These are phyloP conservation scores for Lecanicillium sp. DNA, from an alignment of 2,329 filamentous ascomycete species.

Conservation along the genomic window DNA sequence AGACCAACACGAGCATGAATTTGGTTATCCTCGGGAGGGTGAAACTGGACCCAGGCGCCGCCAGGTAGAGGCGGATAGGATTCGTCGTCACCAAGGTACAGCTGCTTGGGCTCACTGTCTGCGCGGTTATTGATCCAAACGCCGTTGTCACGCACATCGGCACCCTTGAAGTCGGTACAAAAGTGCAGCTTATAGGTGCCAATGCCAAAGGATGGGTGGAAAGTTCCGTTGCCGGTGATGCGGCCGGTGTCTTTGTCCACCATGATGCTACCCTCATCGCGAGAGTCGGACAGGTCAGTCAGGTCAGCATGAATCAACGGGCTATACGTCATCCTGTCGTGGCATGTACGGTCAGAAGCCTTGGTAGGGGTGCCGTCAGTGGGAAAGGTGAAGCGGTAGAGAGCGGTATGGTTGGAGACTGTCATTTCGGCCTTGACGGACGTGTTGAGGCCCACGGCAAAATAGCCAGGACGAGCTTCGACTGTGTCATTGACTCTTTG, in stretches of 20 bases:
- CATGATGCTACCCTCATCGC: constrained; percentile 14
- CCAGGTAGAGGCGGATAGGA: constrained; percentile 19
- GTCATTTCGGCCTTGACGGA: constrained; percentile 56
- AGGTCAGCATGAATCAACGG: constrained; percentile 53
- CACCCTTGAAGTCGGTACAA: constrained; percentile 51
- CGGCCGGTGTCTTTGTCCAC: constrained; percentile 37
- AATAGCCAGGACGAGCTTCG: constrained; percentile 54
- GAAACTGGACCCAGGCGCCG: constrained; percentile 58
- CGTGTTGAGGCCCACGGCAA: constrained; percentile 46
- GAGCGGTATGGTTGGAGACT: constrained; percentile 46
- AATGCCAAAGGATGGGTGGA: constrained; percentile 51
- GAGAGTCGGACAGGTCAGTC: constrained; percentile 38
- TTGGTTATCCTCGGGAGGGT: constrained; percentile 27
- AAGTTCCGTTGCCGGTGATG: constrained; percentile 50
- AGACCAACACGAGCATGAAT: constrained; percentile 61
- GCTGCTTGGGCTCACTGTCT: constrained; percentile 31
- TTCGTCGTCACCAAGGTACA: constrained; percentile 21
- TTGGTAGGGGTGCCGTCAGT: constrained; percentile 17
- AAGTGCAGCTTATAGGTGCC: constrained; percentile 50
- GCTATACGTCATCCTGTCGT: constrained; percentile 10
- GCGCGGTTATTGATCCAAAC: constrained; percentile 48
- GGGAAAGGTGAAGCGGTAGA: constrained; percentile 54
- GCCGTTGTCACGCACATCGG: constrained; percentile 44
- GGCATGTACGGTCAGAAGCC: background rate
- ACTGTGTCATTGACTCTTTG: constrained; percentile 40